phyloP scores from a whole-genome alignment of 768 basidiomycete species.

The Kwoniella pini region DNA sequence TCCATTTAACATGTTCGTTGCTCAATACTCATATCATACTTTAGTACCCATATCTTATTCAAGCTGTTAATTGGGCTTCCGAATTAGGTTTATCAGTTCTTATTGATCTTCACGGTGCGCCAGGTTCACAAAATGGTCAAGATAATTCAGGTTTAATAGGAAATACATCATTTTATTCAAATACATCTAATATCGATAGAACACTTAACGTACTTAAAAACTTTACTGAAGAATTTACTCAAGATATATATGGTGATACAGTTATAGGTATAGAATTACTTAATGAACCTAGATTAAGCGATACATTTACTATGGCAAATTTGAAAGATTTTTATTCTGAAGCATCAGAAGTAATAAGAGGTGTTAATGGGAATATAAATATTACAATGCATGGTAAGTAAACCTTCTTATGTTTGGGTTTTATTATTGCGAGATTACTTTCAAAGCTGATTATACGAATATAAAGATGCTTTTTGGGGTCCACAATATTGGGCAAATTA shows the following conservation, averaged over 20 bases:
- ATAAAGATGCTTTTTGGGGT: conserved; percentile 50
- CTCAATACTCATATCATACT: background rate
- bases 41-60: conserved; percentile 44
- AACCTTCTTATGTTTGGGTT: background rate
- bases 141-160: conserved; percentile 49
- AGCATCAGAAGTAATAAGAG: conserved; percentile 24
- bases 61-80: conserved; percentile 44
- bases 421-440: background rate
- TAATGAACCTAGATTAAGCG: conserved; percentile 49
- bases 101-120: conserved; percentile 50
- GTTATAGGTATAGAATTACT: conserved; percentile 52
- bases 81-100: conserved; percentile 42
- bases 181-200: conserved; percentile 36
- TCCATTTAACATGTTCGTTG: background rate
- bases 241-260: conserved; percentile 42
- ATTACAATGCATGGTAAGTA: conserved; percentile 46
- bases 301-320: conserved; percentile 41
- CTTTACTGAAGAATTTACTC: conserved; percentile 49
- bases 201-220: conserved; percentile 31
- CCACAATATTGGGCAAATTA: conserved; percentile 49
- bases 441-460: background rate
- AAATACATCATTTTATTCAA: conserved; percentile 29
- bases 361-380: conserved; percentile 23
- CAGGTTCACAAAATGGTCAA: conserved; percentile 51
- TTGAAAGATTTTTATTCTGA: conserved; percentile 47